A percentile compares a stretch with the other conserved stretches of the same genome.
Conservation (phyloP, 2,329 filamentous ascomycete genomes). For the Exophiala dermatitidis region DNA sequence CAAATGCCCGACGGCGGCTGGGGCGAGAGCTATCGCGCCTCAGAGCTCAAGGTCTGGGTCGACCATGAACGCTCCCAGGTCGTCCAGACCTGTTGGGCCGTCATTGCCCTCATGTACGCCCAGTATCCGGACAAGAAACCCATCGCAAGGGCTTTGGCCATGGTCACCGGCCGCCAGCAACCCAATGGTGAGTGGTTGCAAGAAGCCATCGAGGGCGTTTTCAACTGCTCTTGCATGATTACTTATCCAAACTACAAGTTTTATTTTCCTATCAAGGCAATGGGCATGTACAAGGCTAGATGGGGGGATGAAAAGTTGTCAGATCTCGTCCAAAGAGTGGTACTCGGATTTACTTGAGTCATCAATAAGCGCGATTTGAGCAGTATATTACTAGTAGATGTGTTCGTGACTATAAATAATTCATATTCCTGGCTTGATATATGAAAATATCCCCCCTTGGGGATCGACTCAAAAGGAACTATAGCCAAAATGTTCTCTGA, state of each 20-base stretch:
- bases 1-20: conserved; percentile 88
- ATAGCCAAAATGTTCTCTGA: too few relatives aligned
- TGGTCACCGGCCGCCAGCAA: conserved; percentile 81
- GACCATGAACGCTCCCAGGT: conserved; percentile 72
- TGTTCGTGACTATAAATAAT: too few relatives aligned
- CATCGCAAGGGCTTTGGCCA: conserved; percentile 63
- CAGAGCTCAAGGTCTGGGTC: conserved; percentile 66
- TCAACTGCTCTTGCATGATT: conserved; percentile 99
- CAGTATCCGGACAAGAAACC: conserved; percentile 68
- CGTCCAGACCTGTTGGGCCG: conserved; percentile 89
- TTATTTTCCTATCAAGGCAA: conserved; percentile 84
- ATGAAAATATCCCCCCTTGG: too few relatives aligned
- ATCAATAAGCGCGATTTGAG: too few relatives aligned
- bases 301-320: conserved; percentile 63
- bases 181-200: conserved; percentile 89
- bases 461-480: too few relatives aligned
- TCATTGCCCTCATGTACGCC: conserved; percentile 74
- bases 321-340: too few relatives aligned
- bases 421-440: too few relatives aligned
- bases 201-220: conserved; percentile 94
- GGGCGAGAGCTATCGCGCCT: conserved; percentile 89
- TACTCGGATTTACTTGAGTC: too few relatives aligned
- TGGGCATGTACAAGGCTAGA: conserved; percentile 76
- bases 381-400: too few relatives aligned
- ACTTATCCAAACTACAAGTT: conserved; percentile 99